Base-by-base conservation (phyloP, 2,329 filamentous ascomycete species). In the Didymella pinodella region DNA sequence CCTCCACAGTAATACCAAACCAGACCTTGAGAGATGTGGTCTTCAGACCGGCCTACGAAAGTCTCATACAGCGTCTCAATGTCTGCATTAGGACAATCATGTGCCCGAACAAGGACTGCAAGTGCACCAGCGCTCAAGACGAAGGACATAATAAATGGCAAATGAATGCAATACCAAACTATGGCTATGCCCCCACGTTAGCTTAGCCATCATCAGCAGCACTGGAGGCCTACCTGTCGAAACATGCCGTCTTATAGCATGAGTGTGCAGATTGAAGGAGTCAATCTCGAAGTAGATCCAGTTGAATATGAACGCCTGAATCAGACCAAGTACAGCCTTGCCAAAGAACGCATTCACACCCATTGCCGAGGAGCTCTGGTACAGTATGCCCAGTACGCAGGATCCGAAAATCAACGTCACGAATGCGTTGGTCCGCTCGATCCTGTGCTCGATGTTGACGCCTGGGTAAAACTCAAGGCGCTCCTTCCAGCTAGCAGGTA, bases 221-320 rank as follows among this genome's bases (percentile, higher is more conserved):
- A 20, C 6, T 11, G 3, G 14, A 28, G 6, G 61, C 76, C 65
- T 74, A 82, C 81, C 77, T 3, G 81, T 77, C 20, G 72, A 49
- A 2, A 79, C 76, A 36, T 81, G 80, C 2, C 86, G 78, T 10
- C 87, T 79, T 56, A 90, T 89, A 8, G 87, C 87, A 73, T 89
- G 87, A 0, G 82, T 73, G 47, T 83, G 81, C 18, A 89, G 77
- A 67, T 85, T 84, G 55, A 79, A 79, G 16, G 78, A 81, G 69
- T 88, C 86, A 34, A 89, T 80, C 67, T 89, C 86, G 68, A 88
- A 88, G 70, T 88, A 88, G 10, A 88, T 79, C 84, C 85, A 87
- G 66, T 87, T 87, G 66, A 87, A 85, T 48, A 81, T 76, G 67
- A 86, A 87, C 0, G 84, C 84, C 65, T 87, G 85, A 2, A 85